Percentiles rank a stretch among this genome's conserved stretches.
Evolutionary conservation across 2,329 filamentous ascomycete genomes (phyloP).

Genomic region (Fusarium chuoi): DNA sequence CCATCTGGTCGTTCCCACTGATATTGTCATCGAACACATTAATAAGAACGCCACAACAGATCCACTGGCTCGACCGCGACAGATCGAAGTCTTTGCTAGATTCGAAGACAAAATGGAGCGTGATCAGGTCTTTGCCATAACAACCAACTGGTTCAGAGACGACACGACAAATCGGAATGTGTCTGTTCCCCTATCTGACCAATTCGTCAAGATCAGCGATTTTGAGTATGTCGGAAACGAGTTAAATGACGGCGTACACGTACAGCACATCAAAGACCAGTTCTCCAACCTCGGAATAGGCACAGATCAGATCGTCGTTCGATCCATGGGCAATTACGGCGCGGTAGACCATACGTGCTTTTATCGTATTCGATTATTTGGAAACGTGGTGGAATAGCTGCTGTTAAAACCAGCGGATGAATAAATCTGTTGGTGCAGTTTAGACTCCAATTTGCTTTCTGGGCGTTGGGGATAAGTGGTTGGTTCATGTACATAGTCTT

Average conservation of each 20-base stretch:
- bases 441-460: not conserved
- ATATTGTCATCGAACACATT: constrained; percentile 80
- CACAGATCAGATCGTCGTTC: constrained; percentile 64
- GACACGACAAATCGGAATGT: constrained; percentile 45
- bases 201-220: constrained; percentile 67
- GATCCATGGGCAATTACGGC: constrained; percentile 69
- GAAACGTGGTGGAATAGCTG: constrained; percentile 41
- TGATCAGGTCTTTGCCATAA: constrained; percentile 56
- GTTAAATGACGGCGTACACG: constrained; percentile 58
- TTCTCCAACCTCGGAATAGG: constrained; percentile 58
- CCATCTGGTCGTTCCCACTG: constrained; percentile 69
- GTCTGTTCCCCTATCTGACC: constrained; percentile 43
- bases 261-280: constrained; percentile 63
- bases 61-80: constrained; percentile 69
- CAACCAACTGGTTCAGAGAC: constrained; percentile 50
- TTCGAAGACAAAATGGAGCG: constrained; percentile 59
- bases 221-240: constrained; percentile 63
- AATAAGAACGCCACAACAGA: constrained; percentile 69
- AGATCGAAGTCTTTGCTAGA: constrained; percentile 76
- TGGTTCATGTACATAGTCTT: constrained; percentile 16
- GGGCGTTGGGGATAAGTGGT: constrained; percentile 1
- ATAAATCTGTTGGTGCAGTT: not conserved
- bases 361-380: constrained; percentile 70
- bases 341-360: constrained; percentile 70
- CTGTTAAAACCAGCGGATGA: no score